These are phyloP conservation scores for Lycium barbarum DNA, from an alignment of 257 asterid species.

Conservation along the genomic window DNA sequence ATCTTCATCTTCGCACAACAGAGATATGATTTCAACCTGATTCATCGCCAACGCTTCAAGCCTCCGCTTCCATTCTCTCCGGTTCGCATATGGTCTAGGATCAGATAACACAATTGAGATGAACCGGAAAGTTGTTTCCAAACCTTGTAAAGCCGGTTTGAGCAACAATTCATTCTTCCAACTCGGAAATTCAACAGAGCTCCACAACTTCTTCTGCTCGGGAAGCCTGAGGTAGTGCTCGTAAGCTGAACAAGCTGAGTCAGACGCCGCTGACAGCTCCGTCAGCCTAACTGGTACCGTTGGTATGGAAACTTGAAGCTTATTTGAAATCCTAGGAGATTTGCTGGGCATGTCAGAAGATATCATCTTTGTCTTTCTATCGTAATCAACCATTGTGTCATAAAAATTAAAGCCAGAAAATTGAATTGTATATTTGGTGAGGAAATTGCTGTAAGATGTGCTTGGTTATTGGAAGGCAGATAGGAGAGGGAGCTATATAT, in stretches of 20 bases:
- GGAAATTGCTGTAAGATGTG: background rate
- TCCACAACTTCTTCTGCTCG: slow-evolving; percentile 74
- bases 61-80: slow-evolving; percentile 79
- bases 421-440: background rate
- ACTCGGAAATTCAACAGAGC: slow-evolving; percentile 55
- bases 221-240: slow-evolving; percentile 75
- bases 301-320: slow-evolving; percentile 73
- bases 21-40: slow-evolving; percentile 69
- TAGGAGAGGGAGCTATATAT: slow-evolving; percentile 50
- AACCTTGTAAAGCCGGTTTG: slow-evolving; percentile 72
- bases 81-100: slow-evolving; percentile 67
- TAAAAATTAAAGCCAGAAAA: background rate
- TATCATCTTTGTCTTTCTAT: slow-evolving; percentile 75
- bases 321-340: slow-evolving; percentile 68
- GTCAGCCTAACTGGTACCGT: slow-evolving; percentile 43
- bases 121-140: slow-evolving; percentile 83
- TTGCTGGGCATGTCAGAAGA: slow-evolving; percentile 61
- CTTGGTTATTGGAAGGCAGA: slow-evolving; percentile 35
- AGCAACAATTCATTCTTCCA: slow-evolving; percentile 71
- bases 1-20: slow-evolving; percentile 72
- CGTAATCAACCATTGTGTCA: slow-evolving; percentile 78
- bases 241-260: slow-evolving; percentile 72
- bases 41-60: slow-evolving; percentile 61
- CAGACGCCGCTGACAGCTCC: slow-evolving; percentile 76
- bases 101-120: slow-evolving; percentile 76